Conservation (phyloP, 2,329 filamentous ascomycete species). For the Sporothrix phasma region DNA sequence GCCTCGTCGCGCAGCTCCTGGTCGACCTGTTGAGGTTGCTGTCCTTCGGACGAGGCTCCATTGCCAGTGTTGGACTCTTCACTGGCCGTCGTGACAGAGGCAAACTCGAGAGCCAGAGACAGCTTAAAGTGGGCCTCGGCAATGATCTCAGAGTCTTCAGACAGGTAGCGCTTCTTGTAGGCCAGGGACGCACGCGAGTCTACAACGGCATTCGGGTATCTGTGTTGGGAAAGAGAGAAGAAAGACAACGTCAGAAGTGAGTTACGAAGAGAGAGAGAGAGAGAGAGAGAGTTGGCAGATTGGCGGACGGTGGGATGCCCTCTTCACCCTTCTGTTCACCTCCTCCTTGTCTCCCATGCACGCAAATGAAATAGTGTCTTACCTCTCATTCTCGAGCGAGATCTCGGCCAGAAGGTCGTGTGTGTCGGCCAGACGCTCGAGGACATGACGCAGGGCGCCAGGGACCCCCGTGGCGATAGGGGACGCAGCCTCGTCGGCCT, state of each 20-base stretch:
- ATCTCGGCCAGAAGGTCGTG: conserved; percentile 94
- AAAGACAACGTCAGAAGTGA: not conserved
- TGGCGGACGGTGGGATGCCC: too few species aligned
- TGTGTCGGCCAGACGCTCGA: conserved; percentile 82
- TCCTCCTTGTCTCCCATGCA: not conserved
- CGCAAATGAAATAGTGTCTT: conserved; percentile 18
- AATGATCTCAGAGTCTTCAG: conserved; percentile 71
- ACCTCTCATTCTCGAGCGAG: conserved; percentile 88
- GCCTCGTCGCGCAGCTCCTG: conserved; percentile 63
- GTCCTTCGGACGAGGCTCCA: conserved; percentile 35
- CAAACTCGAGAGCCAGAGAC: conserved; percentile 88
- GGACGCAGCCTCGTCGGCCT: conserved; percentile 23
- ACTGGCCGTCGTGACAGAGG: conserved; percentile 56
- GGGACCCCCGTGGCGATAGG: conserved; percentile 28
- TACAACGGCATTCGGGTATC: conserved; percentile 74
- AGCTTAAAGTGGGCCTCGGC: conserved; percentile 96
- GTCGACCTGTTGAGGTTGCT: conserved; percentile 46
- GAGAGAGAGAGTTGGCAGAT: too few species aligned
- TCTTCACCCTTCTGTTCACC: not conserved
- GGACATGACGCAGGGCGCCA: conserved; percentile 48
- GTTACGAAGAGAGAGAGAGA: not conserved
- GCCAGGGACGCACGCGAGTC: conserved; percentile 70
- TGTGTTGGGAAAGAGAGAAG: conserved; percentile 23
- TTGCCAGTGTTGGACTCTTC: not conserved
- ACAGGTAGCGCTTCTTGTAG: conserved; percentile 69